Conservation (phyloP, 2,329 filamentous ascomycete species). For the Penicillium sp. region DNA sequence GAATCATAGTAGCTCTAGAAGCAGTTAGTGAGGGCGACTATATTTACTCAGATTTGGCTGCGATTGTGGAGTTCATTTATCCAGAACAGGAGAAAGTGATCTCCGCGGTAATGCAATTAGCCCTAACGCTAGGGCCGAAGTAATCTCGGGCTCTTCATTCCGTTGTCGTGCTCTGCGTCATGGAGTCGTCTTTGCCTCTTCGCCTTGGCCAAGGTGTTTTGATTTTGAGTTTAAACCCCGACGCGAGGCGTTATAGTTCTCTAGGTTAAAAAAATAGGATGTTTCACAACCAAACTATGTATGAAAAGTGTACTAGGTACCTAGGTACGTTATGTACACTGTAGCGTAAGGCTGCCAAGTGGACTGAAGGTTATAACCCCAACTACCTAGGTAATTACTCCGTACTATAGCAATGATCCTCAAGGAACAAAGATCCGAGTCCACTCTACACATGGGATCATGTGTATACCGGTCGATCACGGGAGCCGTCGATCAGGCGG, state of each 20-base stretch:
- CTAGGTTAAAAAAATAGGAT: no score
- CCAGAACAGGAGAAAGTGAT: background rate
- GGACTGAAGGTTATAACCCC: background rate
- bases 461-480: slow-evolving; percentile 9
- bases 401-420: background rate
- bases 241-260: background rate
- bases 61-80: no score
- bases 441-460: slow-evolving; percentile 1
- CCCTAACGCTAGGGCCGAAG: no score
- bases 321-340: no score
- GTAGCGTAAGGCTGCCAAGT: no score
- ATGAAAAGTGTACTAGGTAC: no score
- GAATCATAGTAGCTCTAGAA: background rate
- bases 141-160: background rate
- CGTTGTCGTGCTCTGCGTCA: background rate
- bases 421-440: background rate
- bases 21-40: background rate
- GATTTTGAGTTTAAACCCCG: background rate
- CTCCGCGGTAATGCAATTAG: background rate
- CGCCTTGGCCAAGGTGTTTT: background rate
- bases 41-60: no score
- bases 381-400: background rate
- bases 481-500: slow-evolving; percentile 10
- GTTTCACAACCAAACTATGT: no score
- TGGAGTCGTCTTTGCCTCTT: background rate